These are phyloP conservation scores for Liriodendron chinense DNA, from an alignment of 164 flowering plant species.

Conservation along the genomic window DNA sequence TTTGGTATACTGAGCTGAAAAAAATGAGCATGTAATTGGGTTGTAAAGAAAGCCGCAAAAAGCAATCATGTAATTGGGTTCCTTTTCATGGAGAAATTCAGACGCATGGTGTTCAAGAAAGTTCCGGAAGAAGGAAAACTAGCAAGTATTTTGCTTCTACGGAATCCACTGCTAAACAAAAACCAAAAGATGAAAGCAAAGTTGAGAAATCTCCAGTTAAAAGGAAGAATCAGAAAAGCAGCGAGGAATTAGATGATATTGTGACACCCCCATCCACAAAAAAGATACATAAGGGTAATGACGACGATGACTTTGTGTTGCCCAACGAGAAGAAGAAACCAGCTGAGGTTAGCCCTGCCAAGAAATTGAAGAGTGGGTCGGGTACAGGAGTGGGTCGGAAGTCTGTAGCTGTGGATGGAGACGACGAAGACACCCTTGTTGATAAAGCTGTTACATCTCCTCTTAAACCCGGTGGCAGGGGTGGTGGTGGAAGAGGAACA, in stretches of 20 bases:
- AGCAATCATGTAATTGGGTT: neutral
- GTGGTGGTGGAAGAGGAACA: constrained; percentile 43
- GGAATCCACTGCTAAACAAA: constrained; percentile 20
- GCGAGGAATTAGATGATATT: constrained; percentile 22
- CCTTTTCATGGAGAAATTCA: constrained; percentile 10
- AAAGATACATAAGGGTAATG: constrained; percentile 45
- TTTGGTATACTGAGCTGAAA: neutral
- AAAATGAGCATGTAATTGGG: neutral
- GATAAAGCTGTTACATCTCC: constrained; percentile 29
- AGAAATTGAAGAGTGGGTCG: constrained; percentile 60
- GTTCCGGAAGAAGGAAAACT: constrained; percentile 72
- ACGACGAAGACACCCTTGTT: constrained; percentile 49
- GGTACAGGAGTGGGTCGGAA: constrained; percentile 50
- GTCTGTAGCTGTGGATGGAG: constrained; percentile 38
- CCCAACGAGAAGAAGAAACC: constrained; percentile 34
- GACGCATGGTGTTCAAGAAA: constrained; percentile 51
- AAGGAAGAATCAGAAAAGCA: constrained; percentile 40
- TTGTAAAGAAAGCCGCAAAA: neutral
- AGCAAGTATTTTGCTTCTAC: constrained; percentile 75
- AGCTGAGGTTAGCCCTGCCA: constrained; percentile 52
- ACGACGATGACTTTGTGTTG: constrained; percentile 65
- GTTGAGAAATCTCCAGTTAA: constrained; percentile 42
- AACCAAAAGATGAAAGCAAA: constrained; percentile 46
- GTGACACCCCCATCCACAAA: constrained; percentile 47
- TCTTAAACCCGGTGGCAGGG: constrained; percentile 50